These are phyloP conservation scores for Fusarium drepaniforme DNA, from an alignment of 2,329 filamentous ascomycete species.

Conservation along the genomic window DNA sequence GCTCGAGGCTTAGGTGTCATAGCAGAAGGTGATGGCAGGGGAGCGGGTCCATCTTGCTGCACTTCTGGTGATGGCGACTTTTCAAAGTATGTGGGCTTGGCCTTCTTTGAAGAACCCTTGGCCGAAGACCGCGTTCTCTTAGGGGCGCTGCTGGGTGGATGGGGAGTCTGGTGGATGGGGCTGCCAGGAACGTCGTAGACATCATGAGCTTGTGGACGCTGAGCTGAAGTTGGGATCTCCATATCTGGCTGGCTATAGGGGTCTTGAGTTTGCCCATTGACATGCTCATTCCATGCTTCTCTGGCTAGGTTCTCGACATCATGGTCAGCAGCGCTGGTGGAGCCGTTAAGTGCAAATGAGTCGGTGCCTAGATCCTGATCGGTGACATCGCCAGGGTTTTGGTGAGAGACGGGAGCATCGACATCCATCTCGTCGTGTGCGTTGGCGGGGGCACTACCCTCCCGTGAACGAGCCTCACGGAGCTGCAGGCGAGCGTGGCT, in stretches of 20 bases:
- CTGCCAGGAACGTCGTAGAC: conserved; percentile 44
- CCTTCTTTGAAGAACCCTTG: conserved; percentile 55
- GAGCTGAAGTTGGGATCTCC: conserved; percentile 34
- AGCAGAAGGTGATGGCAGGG: conserved; percentile 51
- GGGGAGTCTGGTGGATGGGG: conserved; percentile 31
- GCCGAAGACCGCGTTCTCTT: conserved; percentile 51
- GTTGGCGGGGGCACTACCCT: conserved; percentile 39
- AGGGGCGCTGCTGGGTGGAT: conserved; percentile 38
- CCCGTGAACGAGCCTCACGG: conserved; percentile 43
- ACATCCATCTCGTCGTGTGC: conserved; percentile 41
- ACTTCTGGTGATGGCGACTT: conserved; percentile 42
- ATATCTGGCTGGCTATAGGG: conserved; percentile 19
- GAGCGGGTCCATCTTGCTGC: conserved; percentile 36
- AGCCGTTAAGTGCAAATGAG: conserved; percentile 13
- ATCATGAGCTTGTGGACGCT: conserved; percentile 32
- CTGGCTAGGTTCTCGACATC: conserved; percentile 49
- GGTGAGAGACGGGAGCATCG: conserved; percentile 28
- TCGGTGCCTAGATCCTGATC: conserved; percentile 25
- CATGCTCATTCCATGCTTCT: conserved; percentile 51
- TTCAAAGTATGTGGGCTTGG: conserved; percentile 61
- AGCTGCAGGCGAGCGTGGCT: conserved; percentile 43
- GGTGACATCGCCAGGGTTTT: conserved; percentile 9
- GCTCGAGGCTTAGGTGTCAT: conserved; percentile 46
- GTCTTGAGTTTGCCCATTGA: conserved; percentile 43
- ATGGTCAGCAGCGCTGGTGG: conserved; percentile 23